Base-by-base conservation (phyloP, 305 asterid species). In the Solanum hybrid region DNA sequence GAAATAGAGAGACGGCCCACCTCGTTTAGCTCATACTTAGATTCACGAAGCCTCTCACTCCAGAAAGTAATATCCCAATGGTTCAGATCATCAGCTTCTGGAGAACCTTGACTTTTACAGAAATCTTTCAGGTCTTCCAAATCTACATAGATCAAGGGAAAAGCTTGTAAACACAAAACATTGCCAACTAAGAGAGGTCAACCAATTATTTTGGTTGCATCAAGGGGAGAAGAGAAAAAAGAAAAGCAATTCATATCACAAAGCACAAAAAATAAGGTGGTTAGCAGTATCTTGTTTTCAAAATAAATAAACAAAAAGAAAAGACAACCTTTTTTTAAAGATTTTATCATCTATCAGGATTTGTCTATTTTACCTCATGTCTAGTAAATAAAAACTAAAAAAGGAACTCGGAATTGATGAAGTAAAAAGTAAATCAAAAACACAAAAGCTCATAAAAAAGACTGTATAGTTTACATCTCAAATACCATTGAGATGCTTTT, bases 11-110 rank as follows among this genome's bases (percentile, higher is more conserved):
- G 86, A 89, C 26, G 76, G 87, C 85, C 12, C 88, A 95, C 99
- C 99, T 97, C 99, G 89, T 96, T 96, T 91, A 97, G 93, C 89
- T 97, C 99, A 66, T 95, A 97, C 92, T 95, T 96, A 1, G 98
- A 92, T 92, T 97, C 99, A 85, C 98, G 98, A 79, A 97, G 98
- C 93, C 99, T 96, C 95, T 97, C 99, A 91, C 98, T 96, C 99
- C 99, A 97, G 88, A 95, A 97, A 91, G 91, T 89, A 88, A 90
- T 89, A 88, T 97, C 99, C 99, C 99, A 97, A 88, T 97, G 94
- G 90, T 90, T 94, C 88, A 97, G 90, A 93, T 90, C 86, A 92
- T 95, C 98, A 88, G 98, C 99, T 93, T 98, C 99, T 77, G 94
- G 92, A 89, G 97, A 96, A 90, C 96, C 98, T 94, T 95, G 97